Base-by-base conservation (phyloP, 2,329 filamentous ascomycete species). In the Ustilaginoidea virens region DNA sequence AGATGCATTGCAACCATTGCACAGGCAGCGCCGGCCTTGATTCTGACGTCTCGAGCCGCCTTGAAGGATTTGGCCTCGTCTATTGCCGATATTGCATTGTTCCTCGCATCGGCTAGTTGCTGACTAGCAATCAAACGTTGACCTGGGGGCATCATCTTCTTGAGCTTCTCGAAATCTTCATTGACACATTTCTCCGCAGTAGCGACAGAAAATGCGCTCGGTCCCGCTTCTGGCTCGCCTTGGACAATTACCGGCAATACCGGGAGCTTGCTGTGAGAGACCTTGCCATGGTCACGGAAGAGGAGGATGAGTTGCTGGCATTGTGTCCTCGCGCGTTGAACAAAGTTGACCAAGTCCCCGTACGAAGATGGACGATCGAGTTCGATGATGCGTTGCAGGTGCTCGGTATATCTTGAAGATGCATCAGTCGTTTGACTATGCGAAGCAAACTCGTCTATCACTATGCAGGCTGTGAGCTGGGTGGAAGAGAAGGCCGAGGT, bases 241-340 rank as follows among this genome's bases (percentile, higher is more conserved):
- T 98, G 90, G 7, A 94, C 87, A 12, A 98, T 74, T 3, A 92
- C 82, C 14, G 90, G 83, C 26, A 96, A 67, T 5, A 66, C 66
- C 1, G 92, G 87, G 23, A 96, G 60, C 46, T 77, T 80, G 36
- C 67, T 64, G 27, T 73, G 67, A 14, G 80, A 68, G 2, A 92
- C 75, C 47, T 90, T 86, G 21, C 81, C 85, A 44, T 85, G 76
- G 41, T 96, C 87, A 41, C 85, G 73, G 66, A 98, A 98, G 29
- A 90, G 72, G 47, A 87, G 85, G 34, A 96, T 61, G 15, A 98
- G 61, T 36, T 90, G 83, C 42, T 87, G 79, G 43, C 87, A 96
- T 48, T 94, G 87, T 2, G 86, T 82, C 36, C 90, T 74, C 11
- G 85, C 82, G 28, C 92, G 76, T 47, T 92, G 83, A 17, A 93